Conservation (phyloP, 352 stramenopile genomes). For the Globisporangium acanthophoron region DNA sequence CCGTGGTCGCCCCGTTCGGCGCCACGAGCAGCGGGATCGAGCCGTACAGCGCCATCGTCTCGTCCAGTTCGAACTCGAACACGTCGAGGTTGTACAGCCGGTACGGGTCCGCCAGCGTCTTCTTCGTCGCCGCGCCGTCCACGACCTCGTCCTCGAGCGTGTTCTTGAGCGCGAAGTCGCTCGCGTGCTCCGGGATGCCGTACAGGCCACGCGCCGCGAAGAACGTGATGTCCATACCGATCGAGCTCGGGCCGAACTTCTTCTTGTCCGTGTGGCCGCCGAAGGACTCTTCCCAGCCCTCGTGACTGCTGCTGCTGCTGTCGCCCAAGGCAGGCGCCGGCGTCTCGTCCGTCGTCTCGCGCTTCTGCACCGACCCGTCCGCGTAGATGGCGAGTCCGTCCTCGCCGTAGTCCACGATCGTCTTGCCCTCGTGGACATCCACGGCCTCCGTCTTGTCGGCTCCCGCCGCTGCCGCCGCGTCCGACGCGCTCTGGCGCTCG, state of each 20-base stretch:
- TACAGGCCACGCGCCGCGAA: slow-evolving; percentile 82
- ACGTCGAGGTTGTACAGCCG: slow-evolving; percentile 99
- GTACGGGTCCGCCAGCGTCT: slow-evolving; percentile 91
- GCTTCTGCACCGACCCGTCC: slow-evolving; percentile 88
- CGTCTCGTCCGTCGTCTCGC: slow-evolving; percentile 17
- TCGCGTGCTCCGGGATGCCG: slow-evolving; percentile 97
- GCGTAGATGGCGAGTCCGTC: slow-evolving; percentile 97
- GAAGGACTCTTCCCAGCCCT: slow-evolving; percentile 95
- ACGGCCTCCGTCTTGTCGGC: slow-evolving; percentile 19
- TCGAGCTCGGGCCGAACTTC: slow-evolving; percentile 86
- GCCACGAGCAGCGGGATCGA: slow-evolving; percentile 70
- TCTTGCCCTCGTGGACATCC: slow-evolving; percentile 87
- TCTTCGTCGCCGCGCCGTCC: slow-evolving; percentile 14
- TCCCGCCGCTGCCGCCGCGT: slow-evolving; percentile 18
- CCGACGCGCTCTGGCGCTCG: slow-evolving; percentile 48
- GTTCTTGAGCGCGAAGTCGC: slow-evolving; percentile 90
- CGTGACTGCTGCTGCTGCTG: slow-evolving; percentile 38
- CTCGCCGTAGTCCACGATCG: slow-evolving; percentile 96
- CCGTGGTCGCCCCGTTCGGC: slow-evolving; percentile 64
- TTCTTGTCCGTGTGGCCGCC: slow-evolving; percentile 88
- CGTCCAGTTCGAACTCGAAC: slow-evolving; percentile 99
- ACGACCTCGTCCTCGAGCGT: slow-evolving; percentile 54
- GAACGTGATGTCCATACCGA: slow-evolving; percentile 96
- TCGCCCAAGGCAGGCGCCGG: neutral
- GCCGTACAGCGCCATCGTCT: slow-evolving; percentile 98